Percentiles rank a stretch among this genome's conserved stretches.
These are phyloP conservation scores for Solanum medicagineum DNA, from an alignment of 257 asterid genomes.

Conservation along the genomic window DNA sequence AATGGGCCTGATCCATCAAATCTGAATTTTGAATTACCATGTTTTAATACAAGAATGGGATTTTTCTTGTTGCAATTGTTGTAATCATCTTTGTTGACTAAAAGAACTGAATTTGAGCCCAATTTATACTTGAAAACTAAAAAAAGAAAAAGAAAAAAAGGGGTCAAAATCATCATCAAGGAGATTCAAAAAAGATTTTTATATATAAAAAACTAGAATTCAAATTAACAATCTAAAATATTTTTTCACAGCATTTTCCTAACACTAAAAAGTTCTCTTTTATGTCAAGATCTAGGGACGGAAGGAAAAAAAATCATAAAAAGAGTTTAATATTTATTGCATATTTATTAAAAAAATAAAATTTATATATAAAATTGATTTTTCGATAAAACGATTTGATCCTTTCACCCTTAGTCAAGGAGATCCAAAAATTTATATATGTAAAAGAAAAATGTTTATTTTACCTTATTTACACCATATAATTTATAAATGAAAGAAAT, in stretches of 20 bases:
- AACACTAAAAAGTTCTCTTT: background rate
- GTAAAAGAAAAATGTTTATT: background rate
- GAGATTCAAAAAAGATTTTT: background rate
- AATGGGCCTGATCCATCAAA: constrained; percentile 25
- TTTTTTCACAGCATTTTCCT: no score
- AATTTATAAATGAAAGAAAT: background rate
- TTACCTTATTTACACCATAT: background rate
- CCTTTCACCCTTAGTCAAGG: background rate
- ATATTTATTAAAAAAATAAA: background rate
- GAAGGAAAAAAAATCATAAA: no score
- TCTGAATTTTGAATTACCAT: constrained; percentile 26
- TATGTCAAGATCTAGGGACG: background rate
- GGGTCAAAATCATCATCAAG: background rate
- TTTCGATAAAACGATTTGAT: background rate
- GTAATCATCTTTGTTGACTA: constrained; percentile 27
- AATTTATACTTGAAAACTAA: constrained; percentile 36
- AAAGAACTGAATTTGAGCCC: constrained; percentile 32
- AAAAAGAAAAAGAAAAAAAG: background rate
- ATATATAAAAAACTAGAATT: background rate
- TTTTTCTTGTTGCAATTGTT: constrained; percentile 27
- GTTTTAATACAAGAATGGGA: constrained; percentile 12
- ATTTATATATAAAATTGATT: background rate
- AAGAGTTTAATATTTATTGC: background rate
- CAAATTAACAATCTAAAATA: background rate
- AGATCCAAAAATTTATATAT: background rate